A percentile compares a stretch with the other conserved stretches of the same genome.
phyloP scores from a whole-genome alignment of 2,329 filamentous ascomycete genomes.

The Dothideomycetes sp. region DNA sequence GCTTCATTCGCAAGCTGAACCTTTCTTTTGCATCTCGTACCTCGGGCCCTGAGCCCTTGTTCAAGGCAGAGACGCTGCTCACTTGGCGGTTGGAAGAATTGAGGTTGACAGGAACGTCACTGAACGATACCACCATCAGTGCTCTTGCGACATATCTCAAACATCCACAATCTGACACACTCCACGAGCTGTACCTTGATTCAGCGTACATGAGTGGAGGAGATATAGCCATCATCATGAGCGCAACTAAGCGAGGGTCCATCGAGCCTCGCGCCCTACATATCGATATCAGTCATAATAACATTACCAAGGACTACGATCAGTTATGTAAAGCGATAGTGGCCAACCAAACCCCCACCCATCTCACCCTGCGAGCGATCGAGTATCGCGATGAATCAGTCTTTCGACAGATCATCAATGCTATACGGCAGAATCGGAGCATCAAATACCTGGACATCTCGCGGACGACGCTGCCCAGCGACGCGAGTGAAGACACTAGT shows the following conservation, averaged over 20 bases:
- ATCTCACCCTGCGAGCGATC: conserved; percentile 57
- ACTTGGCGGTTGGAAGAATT: conserved; percentile 60
- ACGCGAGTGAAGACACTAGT: conserved; percentile 59
- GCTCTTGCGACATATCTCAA: conserved; percentile 53
- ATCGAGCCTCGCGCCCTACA: conserved; percentile 49
- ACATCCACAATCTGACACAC: conserved; percentile 43
- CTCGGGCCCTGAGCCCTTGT: conserved; percentile 53
- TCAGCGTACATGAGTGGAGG: conserved; percentile 57
- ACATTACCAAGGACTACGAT: conserved; percentile 44
- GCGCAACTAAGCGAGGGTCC: conserved; percentile 48
- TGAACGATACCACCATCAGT: conserved; percentile 56
- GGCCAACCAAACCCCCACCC: conserved; percentile 48
- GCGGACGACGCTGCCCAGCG: conserved; percentile 59
- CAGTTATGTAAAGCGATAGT: conserved; percentile 45
- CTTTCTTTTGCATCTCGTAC: conserved; percentile 56
- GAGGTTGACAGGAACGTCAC: conserved; percentile 52
- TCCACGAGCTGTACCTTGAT: conserved; percentile 55
- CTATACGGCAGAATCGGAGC: conserved; percentile 53
- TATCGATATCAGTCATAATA: conserved; percentile 57
- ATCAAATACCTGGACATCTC: conserved; percentile 60
- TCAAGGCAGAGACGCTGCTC: conserved; percentile 56
- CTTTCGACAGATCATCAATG: conserved; percentile 54
- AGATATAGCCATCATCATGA: conserved; percentile 56
- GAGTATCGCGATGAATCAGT: conserved; percentile 58
- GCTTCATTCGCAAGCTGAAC: conserved; percentile 56